These are phyloP conservation scores for Mortierella alpina DNA, from an alignment of 192 early-diverging fungal genomes.

Conservation along the genomic window DNA sequence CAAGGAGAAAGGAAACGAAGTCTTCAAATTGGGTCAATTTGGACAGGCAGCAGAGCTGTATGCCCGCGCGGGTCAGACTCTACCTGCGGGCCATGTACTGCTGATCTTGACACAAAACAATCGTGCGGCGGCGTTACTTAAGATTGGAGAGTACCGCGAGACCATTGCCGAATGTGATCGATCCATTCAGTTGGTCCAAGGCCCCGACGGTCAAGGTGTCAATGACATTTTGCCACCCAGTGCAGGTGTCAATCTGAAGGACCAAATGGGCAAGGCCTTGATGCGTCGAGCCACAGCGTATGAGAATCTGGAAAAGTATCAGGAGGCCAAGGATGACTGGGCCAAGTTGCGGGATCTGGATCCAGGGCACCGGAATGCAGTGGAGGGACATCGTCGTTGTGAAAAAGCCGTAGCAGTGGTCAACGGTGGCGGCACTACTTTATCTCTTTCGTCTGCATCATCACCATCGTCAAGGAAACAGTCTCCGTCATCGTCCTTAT, in stretches of 20 bases:
- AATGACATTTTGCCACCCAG: constrained; percentile 31
- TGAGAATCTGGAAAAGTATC: constrained; percentile 87
- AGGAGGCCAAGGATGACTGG: constrained; percentile 73
- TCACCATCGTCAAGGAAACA: constrained; percentile 2
- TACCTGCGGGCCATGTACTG: constrained; percentile 72
- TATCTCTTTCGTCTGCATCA: background rate
- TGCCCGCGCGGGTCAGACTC: constrained; percentile 50
- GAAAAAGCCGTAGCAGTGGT: constrained; percentile 56
- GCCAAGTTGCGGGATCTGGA: constrained; percentile 55
- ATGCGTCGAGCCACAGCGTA: constrained; percentile 82
- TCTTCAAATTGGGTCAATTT: constrained; percentile 93
- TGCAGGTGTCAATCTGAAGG: constrained; percentile 47
- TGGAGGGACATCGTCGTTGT: constrained; percentile 61
- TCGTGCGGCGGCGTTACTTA: constrained; percentile 81
- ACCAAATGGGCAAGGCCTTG: constrained; percentile 81
- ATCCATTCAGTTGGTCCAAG: constrained; percentile 48
- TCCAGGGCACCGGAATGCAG: constrained; percentile 38
- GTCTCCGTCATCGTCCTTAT: background rate
- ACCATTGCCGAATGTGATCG: constrained; percentile 76
- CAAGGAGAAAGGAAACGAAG: constrained; percentile 79
- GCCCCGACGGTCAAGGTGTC: constrained; percentile 42
- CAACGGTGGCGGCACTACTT: background rate
- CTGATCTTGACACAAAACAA: constrained; percentile 83
- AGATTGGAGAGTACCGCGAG: constrained; percentile 84
- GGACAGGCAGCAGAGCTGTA: constrained; percentile 82